Conservation (phyloP, 2,329 filamentous ascomycete species). For the Alternaria sp. region DNA sequence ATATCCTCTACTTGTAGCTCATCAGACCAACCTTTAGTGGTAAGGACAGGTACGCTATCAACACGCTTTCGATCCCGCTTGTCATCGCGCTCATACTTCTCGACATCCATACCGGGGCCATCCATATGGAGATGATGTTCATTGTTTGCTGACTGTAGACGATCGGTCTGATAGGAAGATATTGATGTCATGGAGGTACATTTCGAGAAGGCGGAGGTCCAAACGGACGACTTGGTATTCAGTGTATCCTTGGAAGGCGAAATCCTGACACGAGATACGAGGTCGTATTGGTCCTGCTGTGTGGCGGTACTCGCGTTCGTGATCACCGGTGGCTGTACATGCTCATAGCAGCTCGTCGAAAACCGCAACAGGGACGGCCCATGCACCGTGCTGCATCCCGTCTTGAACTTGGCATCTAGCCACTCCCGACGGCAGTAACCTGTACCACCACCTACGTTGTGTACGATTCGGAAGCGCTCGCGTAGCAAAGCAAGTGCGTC, state of each 20-base stretch:
- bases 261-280: not conserved
- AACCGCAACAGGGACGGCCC: not conserved
- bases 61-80: not conserved
- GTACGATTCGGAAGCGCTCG: not conserved
- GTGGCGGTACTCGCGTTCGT: not conserved
- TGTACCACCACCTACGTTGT: not conserved
- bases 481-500: not conserved
- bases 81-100: too few species aligned
- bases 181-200: constrained; percentile 6
- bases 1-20: not conserved
- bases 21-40: not conserved
- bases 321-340: not conserved
- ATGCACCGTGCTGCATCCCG: not conserved
- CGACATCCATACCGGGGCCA: not conserved
- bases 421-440: not conserved
- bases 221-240: not conserved
- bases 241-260: not conserved
- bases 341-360: not conserved
- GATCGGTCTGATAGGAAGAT: constrained; percentile 11
- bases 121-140: not conserved
- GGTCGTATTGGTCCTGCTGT: not conserved
- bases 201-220: constrained; percentile 6
- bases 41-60: not conserved
- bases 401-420: not conserved
- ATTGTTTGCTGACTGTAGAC: not conserved